A percentile compares a stretch with the other conserved stretches of the same genome.
These are phyloP conservation scores for Fistulifera pelliculosa DNA, from an alignment of 108 stramenopile genomes.

Conservation along the genomic window DNA sequence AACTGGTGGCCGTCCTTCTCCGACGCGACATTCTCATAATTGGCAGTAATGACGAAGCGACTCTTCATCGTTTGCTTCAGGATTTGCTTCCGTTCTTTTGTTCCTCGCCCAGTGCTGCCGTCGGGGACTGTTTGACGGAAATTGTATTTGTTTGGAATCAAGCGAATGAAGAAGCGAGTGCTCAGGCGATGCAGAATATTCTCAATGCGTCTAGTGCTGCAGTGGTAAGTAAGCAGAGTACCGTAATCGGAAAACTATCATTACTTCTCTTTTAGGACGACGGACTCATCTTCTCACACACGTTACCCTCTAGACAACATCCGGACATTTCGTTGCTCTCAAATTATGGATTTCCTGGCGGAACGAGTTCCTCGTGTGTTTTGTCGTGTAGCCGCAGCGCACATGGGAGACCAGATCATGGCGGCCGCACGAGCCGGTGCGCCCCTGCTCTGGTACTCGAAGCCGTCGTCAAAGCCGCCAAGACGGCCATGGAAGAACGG, in stretches of 20 bases:
- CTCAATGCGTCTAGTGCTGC: background rate
- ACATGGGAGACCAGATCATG: conserved; percentile 3
- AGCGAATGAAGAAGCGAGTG: background rate
- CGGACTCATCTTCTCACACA: background rate
- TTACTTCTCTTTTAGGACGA: background rate
- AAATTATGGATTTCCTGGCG: conserved; percentile 38
- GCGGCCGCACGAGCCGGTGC: background rate
- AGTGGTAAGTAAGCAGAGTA: background rate
- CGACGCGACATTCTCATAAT: conserved; percentile 49
- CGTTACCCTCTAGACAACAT: background rate
- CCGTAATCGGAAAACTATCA: background rate
- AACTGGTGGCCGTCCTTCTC: conserved; percentile 41
- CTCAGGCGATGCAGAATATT: background rate
- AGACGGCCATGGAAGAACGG: conserved; percentile 18
- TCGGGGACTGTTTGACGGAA: conserved; percentile 58
- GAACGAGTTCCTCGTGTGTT: conserved; percentile 49
- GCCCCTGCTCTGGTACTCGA: conserved; percentile 12
- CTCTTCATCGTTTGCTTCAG: conserved; percentile 32
- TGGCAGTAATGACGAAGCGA: conserved; percentile 7
- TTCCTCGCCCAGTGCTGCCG: conserved; percentile 10
- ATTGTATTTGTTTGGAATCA: conserved; percentile 15
- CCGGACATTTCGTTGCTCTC: conserved; percentile 18
- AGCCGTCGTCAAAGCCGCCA: conserved; percentile 33
- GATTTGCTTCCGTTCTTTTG: conserved; percentile 32
- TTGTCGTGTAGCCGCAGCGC: conserved; percentile 7